Percentiles rank a stretch among this genome's conserved stretches.
phyloP scores from a whole-genome alignment of 2,329 filamentous ascomycete species.

The Trichoderma oligosporum region DNA sequence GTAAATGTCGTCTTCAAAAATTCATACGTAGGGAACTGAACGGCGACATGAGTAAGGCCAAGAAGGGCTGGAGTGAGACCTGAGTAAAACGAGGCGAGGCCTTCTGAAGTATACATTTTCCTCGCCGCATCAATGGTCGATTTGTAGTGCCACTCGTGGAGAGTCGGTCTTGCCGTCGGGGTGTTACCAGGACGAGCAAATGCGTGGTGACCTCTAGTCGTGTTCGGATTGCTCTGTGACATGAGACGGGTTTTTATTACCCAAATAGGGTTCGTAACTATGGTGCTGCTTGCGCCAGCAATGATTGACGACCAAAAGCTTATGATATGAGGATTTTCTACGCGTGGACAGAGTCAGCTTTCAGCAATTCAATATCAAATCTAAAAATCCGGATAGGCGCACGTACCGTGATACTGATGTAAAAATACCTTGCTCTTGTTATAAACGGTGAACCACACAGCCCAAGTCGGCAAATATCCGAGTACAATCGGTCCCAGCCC shows the following conservation, averaged over 20 bases:
- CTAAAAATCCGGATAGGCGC: conserved; percentile 18
- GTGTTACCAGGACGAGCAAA: conserved; percentile 51
- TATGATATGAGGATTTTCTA: conserved; percentile 72
- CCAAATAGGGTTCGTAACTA: conserved; percentile 97
- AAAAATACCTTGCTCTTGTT: conserved; percentile 79
- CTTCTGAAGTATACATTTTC: conserved; percentile 94
- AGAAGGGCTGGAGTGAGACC: conserved; percentile 88
- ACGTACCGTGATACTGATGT: conserved; percentile 59
- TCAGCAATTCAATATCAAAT: conserved; percentile 17
- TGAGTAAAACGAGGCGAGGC: conserved; percentile 87
- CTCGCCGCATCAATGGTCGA: conserved; percentile 86
- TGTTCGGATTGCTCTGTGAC: conserved; percentile 69
- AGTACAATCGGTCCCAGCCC: conserved; percentile 91
- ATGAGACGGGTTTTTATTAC: conserved; percentile 98
- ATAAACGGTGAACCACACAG: conserved; percentile 96
- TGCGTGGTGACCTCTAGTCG: conserved; percentile 42
- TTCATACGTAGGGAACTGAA: conserved; percentile 96
- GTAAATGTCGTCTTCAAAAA: conserved; percentile 89
- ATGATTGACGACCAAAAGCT: conserved; percentile 87
- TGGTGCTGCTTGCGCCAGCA: conserved; percentile 86
- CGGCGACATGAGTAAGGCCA: conserved; percentile 89
- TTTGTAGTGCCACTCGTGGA: conserved; percentile 82
- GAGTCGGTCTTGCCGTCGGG: conserved; percentile 51
- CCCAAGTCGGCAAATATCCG: conserved; percentile 96
- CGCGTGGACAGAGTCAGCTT: not conserved